A percentile compares a stretch with the other conserved stretches of the same genome.
These are phyloP conservation scores for Phytopythium helicoides DNA, from an alignment of 352 stramenopile species.

Conservation along the genomic window DNA sequence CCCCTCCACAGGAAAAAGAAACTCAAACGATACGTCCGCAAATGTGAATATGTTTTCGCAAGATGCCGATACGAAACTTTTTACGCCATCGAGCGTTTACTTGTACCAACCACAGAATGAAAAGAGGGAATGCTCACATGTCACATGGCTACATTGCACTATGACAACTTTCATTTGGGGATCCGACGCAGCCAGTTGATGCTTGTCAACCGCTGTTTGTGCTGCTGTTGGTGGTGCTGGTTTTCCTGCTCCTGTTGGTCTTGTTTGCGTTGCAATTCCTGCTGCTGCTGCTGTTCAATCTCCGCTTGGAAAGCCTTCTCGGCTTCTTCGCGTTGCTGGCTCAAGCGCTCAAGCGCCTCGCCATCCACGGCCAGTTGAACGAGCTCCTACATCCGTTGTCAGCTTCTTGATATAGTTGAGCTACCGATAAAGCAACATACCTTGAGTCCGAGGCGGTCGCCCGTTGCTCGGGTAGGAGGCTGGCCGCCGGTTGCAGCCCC, in stretches of 20 bases:
- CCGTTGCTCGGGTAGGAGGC: constrained; percentile 21
- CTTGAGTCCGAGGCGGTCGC: constrained; percentile 57
- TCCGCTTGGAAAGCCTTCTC: constrained; percentile 5
- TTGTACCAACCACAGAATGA: no score
- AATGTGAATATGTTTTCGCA: no score
- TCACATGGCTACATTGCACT: no score
- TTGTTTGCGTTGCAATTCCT: not conserved
- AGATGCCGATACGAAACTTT: no score
- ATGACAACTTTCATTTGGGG: no score
- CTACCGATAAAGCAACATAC: no score
- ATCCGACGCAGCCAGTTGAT: no score
- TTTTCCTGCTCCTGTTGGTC: constrained; percentile 7
- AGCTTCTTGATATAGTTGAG: not conserved
- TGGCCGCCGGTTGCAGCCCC: constrained; percentile 6
- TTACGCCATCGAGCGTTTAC: no score
- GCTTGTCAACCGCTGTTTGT: no score
- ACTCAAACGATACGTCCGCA: no score
- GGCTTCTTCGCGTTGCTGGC: constrained; percentile 10
- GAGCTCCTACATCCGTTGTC: constrained; percentile 32
- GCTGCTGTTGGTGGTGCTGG: not conserved
- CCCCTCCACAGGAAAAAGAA: no score
- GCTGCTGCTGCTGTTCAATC: not conserved
- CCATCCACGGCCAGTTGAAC: constrained; percentile 45
- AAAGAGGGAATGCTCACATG: no score
- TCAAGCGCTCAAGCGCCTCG: constrained; percentile 26